Base-by-base conservation (phyloP, 257 asterid species). In the Przewalskia tangutica region DNA sequence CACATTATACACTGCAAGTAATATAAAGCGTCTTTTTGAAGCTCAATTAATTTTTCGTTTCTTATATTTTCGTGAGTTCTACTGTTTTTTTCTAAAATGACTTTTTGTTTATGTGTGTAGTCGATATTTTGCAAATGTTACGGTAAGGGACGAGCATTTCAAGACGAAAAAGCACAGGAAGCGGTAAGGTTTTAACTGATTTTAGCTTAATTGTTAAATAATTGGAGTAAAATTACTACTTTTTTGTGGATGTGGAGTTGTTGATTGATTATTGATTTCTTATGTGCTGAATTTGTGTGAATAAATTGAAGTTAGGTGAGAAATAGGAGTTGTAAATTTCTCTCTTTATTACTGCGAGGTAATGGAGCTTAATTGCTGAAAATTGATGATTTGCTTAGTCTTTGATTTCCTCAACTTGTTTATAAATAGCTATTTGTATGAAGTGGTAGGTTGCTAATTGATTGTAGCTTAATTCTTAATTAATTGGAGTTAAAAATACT, bases 71-170 rank as follows among this genome's bases (percentile, higher is more conserved):
- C 0, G 32, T 27, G 0, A 27, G 1, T 0, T 27, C 1, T 27
- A 27, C 32, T 27, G 32, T 27, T 27, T 27, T 27, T 23, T 23
- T 23, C 1, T 27, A 27, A 27, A 27, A 0, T 27, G 32, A 27
- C 32, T 27, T 27, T 27, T 27, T 27, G 32, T 27, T 27, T 27
- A 27, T 27, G 32, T 27, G 32, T 27, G 32, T 27, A 27, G 32
- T 27, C 32, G 32, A 27, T 27, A 27, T 87, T 95, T 95, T 60
- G 93, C 99, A 10, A 91, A 84, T 77, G 87, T 82, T 73, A 63
- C 88, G 4, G 97, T 94, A 86, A 91, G 97, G 89, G 97, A 95
- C 77, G 95, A 92, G 8, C 98, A 94, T 88, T 91, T 92, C 91
- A 91, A 92, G 89, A 90, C 95, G 83, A 96, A 96, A 79, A 84